Base-by-base conservation (phyloP, 176 grass and related monocot species). In the Ananas comosus region DNA sequence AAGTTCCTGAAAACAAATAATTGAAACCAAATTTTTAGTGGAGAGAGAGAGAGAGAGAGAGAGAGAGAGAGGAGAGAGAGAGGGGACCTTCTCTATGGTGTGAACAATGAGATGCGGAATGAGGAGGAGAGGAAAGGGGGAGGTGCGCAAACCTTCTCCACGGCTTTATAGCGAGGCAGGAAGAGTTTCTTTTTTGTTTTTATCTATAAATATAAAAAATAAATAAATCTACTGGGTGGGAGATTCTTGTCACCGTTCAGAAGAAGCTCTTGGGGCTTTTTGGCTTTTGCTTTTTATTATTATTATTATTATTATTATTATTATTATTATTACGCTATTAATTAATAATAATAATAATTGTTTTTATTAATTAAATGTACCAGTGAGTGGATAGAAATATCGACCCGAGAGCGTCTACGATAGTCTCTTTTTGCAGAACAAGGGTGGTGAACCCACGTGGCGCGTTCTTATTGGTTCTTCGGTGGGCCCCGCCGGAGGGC, bases 211-310 rank as follows among this genome's bases (percentile, higher is more conserved):
- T 54, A 54, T 21, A 9, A 64, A 53, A 70, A 53, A 79, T 63
- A 28, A 13, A 9, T 4, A 10, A 9, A 27, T 27, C 25, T 2
- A 9, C 11, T 33, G 10, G 51, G 69, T 49, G 57, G 51, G 64
- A 71, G 80, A 79, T 91, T 78, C 83, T 82, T 74, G 27, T 67
- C 87, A 53, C 76, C 84, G 68, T 91, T 84, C 54, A 75, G 67
- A 72, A 75, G 87, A 90, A 87, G 84, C 84, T 78, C 70, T 78
- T 73, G 70, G 73, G 79, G 81, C 85, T 87, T 87, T 86, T 85
- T 89, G 86, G 78, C 69, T 76, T 65, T 80, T 78, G 72, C 78
- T 71, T 88, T 78, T 73, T n/a, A n/a, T 70, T 61, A 42, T 81
- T 70, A 79, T 64, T 71, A 27, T 27, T 27, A 27, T 27, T n/a